Evolutionary conservation across 2,329 filamentous ascomycete genomes (phyloP).

Genomic region (Hypoxylon sp.): DNA sequence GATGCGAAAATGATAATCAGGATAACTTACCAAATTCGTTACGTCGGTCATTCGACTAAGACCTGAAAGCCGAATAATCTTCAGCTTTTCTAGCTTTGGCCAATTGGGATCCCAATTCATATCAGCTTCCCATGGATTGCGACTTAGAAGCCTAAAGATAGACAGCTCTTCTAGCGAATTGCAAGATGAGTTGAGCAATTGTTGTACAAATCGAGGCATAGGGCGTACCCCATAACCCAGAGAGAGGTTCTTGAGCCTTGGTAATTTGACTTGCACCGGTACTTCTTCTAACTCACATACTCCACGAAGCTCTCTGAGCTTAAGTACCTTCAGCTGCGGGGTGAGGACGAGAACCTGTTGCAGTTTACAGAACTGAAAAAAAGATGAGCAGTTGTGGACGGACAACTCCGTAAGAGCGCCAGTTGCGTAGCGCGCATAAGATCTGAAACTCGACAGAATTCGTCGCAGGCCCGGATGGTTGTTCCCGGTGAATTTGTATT

Average conservation of each 20-base stretch:
- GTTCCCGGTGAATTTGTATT: slow-evolving; percentile 24
- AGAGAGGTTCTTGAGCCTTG: slow-evolving; percentile 41
- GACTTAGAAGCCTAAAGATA: slow-evolving; percentile 34
- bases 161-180: slow-evolving; percentile 48
- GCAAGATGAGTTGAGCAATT: slow-evolving; percentile 39
- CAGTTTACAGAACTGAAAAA: slow-evolving; percentile 32
- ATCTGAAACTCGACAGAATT: slow-evolving; percentile 9
- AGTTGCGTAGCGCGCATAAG: slow-evolving; percentile 32
- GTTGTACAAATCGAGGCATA: slow-evolving; percentile 14
- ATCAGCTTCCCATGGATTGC: not conserved
- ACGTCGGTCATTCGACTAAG: not conserved
- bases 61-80: slow-evolving; percentile 37
- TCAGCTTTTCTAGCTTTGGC: slow-evolving; percentile 43
- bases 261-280: not conserved
- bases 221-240: slow-evolving; percentile 37
- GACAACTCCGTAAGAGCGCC: slow-evolving; percentile 38
- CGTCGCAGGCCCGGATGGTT: slow-evolving; percentile 7
- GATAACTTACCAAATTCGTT: slow-evolving; percentile 42
- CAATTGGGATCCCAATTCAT: slow-evolving; percentile 15
- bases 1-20: not conserved
- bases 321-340: slow-evolving; percentile 43
- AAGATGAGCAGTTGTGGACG: slow-evolving; percentile 35
- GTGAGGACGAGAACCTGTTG: slow-evolving; percentile 23
- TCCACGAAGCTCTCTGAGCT: slow-evolving; percentile 33
- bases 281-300: not conserved